Percentiles rank a stretch among this genome's conserved stretches.
Conservation (phyloP, 306 rosid species). For the Castanea sativa region DNA sequence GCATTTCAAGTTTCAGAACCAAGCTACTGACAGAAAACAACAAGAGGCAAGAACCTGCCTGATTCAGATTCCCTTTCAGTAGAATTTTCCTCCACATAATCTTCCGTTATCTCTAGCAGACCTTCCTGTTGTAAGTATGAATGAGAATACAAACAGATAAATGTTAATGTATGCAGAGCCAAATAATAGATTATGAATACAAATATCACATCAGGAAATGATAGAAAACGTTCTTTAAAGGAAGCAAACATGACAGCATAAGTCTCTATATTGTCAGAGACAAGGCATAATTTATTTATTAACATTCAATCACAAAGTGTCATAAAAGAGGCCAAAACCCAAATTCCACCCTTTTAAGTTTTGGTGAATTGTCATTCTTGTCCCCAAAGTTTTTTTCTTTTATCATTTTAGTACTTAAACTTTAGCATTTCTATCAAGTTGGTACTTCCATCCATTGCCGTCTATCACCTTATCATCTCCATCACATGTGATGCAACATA, state of each 20-base stretch:
- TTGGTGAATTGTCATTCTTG: no score
- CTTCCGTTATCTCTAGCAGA: conserved; percentile 77
- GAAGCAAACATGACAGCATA: neutral
- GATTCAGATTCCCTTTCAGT: conserved; percentile 34
- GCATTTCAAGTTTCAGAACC: neutral
- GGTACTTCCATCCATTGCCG: no score
- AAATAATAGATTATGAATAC: neutral
- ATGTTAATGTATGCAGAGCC: neutral
- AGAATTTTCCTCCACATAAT: conserved; percentile 56
- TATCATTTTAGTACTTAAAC: no score
- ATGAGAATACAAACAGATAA: conserved; percentile 3
- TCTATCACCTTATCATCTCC: no score
- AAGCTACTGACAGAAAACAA: neutral
- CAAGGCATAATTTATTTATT: neutral
- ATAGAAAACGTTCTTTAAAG: neutral
- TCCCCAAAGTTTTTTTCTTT: no score
- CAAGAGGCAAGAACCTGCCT: conserved; percentile 43
- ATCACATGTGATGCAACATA: no score
- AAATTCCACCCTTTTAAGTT: neutral
- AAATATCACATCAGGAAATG: neutral
- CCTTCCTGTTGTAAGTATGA: conserved; percentile 55
- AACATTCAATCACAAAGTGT: neutral
- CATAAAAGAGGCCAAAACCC: neutral
- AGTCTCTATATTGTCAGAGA: neutral
- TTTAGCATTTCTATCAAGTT: no score